These are phyloP conservation scores for Scutellaria barbata DNA, from an alignment of 257 asterid species.

Conservation along the genomic window DNA sequence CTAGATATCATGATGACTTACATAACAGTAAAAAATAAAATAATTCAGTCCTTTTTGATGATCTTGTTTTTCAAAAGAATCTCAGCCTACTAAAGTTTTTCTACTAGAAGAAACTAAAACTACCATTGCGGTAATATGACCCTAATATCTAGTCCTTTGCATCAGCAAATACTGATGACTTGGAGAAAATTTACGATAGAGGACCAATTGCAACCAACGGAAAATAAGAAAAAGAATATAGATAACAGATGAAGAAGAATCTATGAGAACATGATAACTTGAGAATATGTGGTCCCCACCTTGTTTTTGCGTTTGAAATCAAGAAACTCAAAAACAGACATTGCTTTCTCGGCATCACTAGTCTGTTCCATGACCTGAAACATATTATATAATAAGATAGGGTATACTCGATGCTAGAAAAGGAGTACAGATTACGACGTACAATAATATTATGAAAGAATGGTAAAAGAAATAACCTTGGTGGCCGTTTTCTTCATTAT, in stretches of 20 bases:
- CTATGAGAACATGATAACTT: constrained; percentile 22
- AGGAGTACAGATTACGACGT: constrained; percentile 20
- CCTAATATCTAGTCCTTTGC: constrained; percentile 10
- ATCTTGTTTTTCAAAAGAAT: constrained; percentile 25
- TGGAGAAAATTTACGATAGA: not conserved
- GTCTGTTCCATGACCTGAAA: constrained; percentile 93
- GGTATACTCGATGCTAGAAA: constrained; percentile 23
- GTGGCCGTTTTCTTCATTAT: constrained; percentile 99
- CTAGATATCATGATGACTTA: constrained; percentile 7
- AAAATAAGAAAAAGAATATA: not conserved
- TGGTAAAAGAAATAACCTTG: constrained; percentile 62
- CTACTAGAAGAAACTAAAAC: constrained; percentile 23
- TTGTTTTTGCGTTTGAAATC: constrained; percentile 97
- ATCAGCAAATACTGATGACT: constrained; percentile 6
- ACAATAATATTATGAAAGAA: not conserved
- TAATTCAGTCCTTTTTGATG: constrained; percentile 14
- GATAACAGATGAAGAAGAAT: not conserved
- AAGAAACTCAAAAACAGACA: constrained; percentile 85
- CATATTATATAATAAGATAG: constrained; percentile 33
- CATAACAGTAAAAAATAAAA: constrained; percentile 12
- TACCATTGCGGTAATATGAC: constrained; percentile 7
- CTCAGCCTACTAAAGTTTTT: constrained; percentile 21
- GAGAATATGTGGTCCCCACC: constrained; percentile 48
- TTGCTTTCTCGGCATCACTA: constrained; percentile 84
- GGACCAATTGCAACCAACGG: constrained; percentile 18